phyloP scores from a whole-genome alignment of 805 yeast species.

The Yamadazyma nakazawae region DNA sequence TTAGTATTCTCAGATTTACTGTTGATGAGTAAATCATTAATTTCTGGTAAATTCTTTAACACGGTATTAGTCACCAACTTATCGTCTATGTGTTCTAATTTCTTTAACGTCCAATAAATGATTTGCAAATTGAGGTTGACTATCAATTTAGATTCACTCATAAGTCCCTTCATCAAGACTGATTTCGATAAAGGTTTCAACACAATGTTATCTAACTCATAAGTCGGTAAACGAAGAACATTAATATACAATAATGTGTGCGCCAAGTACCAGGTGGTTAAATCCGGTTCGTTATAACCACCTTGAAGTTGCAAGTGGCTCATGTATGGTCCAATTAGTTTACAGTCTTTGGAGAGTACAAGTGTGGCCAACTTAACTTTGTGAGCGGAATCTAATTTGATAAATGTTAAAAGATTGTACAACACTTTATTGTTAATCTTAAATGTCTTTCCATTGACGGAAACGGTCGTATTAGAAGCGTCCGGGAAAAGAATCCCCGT shows the following conservation, averaged over 20 bases:
- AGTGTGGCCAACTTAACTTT: slow-evolving; percentile 55
- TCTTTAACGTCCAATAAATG: slow-evolving; percentile 50
- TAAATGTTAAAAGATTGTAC: slow-evolving; percentile 54
- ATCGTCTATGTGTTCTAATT: slow-evolving; percentile 34
- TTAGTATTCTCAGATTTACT: slow-evolving; percentile 3
- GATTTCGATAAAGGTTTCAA: slow-evolving; percentile 63
- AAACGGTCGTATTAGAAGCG: slow-evolving; percentile 14
- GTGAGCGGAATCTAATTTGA: slow-evolving; percentile 71
- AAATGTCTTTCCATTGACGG: slow-evolving; percentile 50
- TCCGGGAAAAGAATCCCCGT: slow-evolving; percentile 51
- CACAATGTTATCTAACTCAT: slow-evolving; percentile 48
- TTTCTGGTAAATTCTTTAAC: slow-evolving; percentile 9
- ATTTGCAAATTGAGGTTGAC: slow-evolving; percentile 64
- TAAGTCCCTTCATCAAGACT: slow-evolving; percentile 56
- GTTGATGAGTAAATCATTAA: slow-evolving; percentile 8
- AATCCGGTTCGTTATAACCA: slow-evolving; percentile 71
- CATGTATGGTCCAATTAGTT: slow-evolving; percentile 70
- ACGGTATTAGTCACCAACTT: slow-evolving; percentile 5
- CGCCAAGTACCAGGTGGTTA: slow-evolving; percentile 81
- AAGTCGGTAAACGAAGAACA: slow-evolving; percentile 58
- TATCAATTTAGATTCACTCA: slow-evolving; percentile 43
- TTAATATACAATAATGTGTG: slow-evolving; percentile 60
- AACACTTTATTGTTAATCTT: slow-evolving; percentile 66
- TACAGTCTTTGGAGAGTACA: slow-evolving; percentile 57
- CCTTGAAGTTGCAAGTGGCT: slow-evolving; percentile 50